Base-by-base conservation (phyloP, 768 basidiomycete species). In the Naganishia friedmannii region DNA sequence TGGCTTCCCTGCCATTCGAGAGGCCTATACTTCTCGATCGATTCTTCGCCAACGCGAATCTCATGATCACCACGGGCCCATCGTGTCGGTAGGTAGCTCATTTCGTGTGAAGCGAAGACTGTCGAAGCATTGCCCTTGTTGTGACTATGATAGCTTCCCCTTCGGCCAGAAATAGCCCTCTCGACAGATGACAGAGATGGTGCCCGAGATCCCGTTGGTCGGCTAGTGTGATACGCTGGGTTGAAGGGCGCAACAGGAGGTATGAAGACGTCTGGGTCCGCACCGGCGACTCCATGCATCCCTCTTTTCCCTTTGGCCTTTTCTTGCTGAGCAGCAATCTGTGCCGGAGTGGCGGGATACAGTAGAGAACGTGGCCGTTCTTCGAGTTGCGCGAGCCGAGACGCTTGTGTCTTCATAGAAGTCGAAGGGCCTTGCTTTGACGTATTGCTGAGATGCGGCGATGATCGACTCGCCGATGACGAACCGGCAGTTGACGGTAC, bases 31-130 rank as follows among this genome's bases (percentile, higher is more conserved):
- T 69, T 75, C 46, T 81, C 78, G 56, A 74, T 78, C 26, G 75
- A 76, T 39, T 77, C 75, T 53, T 79, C 80, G 29, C 77, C 77
- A 28, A 51, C 57, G 29, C 80, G 63, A 28, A 78, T 53, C 26
- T 71, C 48, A 53, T 71, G 73, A 72, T 81, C 80, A 29, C 79
- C 79, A 60, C 68, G 74, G 6, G 78, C 78, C 80, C 80, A 81
- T 56, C 80, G 39, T 17, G 72, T 70, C 21, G 80, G 80, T 19
- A 81, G 58, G 56, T 81, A 81, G 13, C 78, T 77, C 39, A 75
- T 76, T 28, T 72, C 69, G 66, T 70, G 74, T 34, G 75, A 73
- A n/a, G 75, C 72, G 17, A 76, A 65, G 15, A 80, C 69, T 37
- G 74, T 73, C 13, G 74, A 74, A 0, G 73, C 68, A 28, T 54